A percentile compares a stretch with the other conserved stretches of the same genome.
phyloP scores from a whole-genome alignment of 2,329 filamentous ascomycete genomes.

The Xylaria sp. region DNA sequence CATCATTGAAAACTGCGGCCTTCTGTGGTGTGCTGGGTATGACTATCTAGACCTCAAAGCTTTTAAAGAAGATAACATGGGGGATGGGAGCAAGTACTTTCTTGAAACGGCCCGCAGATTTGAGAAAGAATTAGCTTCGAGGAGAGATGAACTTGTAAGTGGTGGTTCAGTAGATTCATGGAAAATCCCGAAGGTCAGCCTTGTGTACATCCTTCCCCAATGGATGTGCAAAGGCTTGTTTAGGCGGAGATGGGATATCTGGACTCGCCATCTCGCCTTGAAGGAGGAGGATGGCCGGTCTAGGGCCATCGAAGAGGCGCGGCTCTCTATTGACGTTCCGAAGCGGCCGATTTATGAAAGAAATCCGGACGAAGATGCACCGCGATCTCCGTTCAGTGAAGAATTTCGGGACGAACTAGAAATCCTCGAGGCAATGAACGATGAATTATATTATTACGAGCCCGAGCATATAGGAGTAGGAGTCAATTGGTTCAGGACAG shows the following conservation, averaged over 20 bases:
- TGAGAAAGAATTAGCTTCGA: neutral
- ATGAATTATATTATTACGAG: too few species aligned
- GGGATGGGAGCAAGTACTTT: constrained; percentile 26
- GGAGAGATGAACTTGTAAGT: constrained; percentile 13
- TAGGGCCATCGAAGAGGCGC: constrained; percentile 22
- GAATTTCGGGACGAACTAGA: constrained; percentile 30
- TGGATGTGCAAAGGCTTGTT: constrained; percentile 16
- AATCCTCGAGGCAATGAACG: neutral
- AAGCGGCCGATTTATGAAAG: constrained; percentile 4
- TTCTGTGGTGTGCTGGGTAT: constrained; percentile 11
- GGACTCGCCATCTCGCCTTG: constrained; percentile 3
- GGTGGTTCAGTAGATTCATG: constrained; percentile 4
- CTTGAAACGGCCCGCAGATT: constrained; percentile 16
- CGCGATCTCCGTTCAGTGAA: constrained; percentile 30
- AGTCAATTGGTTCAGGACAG: neutral
- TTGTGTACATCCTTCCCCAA: constrained; percentile 27
- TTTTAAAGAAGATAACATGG: constrained; percentile 26
- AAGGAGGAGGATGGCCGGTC: constrained; percentile 5
- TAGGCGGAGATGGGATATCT: constrained; percentile 18
- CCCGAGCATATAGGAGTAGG: too few species aligned
- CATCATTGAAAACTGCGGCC: neutral
- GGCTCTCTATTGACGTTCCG: constrained; percentile 28
- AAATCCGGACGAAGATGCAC: neutral
- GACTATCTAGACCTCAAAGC: neutral
- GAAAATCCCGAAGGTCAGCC: constrained; percentile 24